Evolutionary conservation across 225 moss, liverwort and hornwort genomes (phyloP), one percentile per base, ranked within the genome.

Genomic region (Thuidium tamariscinum): DNA sequence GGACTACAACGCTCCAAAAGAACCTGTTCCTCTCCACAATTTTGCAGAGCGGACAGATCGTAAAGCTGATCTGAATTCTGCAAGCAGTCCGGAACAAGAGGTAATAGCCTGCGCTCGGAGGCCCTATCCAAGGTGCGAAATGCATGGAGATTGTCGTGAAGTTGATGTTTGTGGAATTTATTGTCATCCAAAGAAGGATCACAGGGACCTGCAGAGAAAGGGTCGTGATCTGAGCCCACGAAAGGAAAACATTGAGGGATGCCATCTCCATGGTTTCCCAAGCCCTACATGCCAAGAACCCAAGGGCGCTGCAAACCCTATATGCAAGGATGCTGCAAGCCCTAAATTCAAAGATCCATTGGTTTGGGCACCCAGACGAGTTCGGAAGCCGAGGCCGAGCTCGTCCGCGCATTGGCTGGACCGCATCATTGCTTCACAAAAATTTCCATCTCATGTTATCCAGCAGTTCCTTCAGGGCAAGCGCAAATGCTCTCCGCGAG

Each of bases 391-490:
- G 59, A 90, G 77, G 86, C 81, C 64, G 54, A 32, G 74, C 83
- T 60, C 74, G 13, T 64, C 93, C 22, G 22, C 57, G 56, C 87
- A 83, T 44, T 90, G 93, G 91, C 68, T 91, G 36, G 87, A 91
- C 83, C 90, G 68, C 62, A 42, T 91, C 57, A 37, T 79, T 42
- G 88, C 85, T 44, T 87, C 91, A 7, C 86, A 85, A 41, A 90
- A 74, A 25, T 84, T 91, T 26, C 91, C 93, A 54, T 32, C 85
- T 39, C 73, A 90, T 51, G 80, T 90, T 39, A 74, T 91, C 44
- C 88, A 86, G 83, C 85, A 93, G 68, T 93, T 83, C 57, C 77
- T 88, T 78, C 75, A 80, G 64, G 91, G 93, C 27, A 91, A 87
- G 76, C 91, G 90, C 39, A 85, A 72, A 42, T 91, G 88, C 12